Conservation (phyloP, 768 basidiomycete species). For the Pulveroboletus frians region DNA sequence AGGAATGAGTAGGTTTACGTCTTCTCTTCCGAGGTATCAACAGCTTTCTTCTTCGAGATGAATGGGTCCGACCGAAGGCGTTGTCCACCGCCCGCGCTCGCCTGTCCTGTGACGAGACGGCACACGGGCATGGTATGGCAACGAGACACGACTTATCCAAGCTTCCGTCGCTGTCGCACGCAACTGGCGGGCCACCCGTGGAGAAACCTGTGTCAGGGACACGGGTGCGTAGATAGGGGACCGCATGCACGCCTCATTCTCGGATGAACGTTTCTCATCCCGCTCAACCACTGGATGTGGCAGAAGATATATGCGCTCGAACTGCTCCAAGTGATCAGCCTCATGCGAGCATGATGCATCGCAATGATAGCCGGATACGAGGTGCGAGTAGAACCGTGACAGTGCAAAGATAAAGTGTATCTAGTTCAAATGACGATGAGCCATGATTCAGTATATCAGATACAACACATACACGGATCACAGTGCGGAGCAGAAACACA, state of each 20-base stretch:
- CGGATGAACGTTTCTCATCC: constrained; percentile 4
- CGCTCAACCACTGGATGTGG: constrained; percentile 27
- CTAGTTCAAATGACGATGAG: constrained; percentile 32
- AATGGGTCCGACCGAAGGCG: constrained; percentile 17
- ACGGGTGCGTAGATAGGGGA: constrained; percentile 62
- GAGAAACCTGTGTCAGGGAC: constrained; percentile 50
- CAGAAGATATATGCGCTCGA: constrained; percentile 63
- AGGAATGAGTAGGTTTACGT: no score
- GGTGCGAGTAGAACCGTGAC: constrained; percentile 55
- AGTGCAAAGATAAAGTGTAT: constrained; percentile 74
- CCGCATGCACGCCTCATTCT: constrained; percentile 2
- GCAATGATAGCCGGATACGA: constrained; percentile 39
- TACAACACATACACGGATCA: constrained; percentile 53
- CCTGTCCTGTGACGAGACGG: neutral
- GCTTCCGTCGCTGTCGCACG: constrained; percentile 58
- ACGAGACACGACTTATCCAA: constrained; percentile 43
- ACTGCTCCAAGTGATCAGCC: constrained; percentile 24
- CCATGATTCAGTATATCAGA: neutral
- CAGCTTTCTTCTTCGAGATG: constrained; percentile 12
- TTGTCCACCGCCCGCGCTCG: neutral
- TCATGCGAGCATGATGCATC: constrained; percentile 9
- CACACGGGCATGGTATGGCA: constrained; percentile 1
- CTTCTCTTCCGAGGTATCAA: constrained; percentile 1
- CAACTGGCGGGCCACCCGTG: constrained; percentile 44
- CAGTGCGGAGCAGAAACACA: constrained; percentile 54